phyloP scores from a whole-genome alignment of 129 eudicot genomes.

The Flaveria robusta region DNA sequence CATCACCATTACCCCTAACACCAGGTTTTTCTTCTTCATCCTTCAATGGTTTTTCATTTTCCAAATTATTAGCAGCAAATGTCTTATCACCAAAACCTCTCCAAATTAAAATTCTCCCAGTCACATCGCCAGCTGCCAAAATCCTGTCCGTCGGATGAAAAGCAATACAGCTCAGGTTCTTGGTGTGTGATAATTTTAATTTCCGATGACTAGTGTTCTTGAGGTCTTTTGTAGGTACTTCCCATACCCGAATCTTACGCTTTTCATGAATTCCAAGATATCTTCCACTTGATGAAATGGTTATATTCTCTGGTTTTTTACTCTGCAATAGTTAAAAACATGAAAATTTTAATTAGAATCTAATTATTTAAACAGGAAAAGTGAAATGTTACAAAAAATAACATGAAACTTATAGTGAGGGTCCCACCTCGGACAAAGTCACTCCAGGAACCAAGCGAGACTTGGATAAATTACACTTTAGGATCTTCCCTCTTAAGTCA shows the following conservation, averaged over 20 bases:
- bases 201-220: conserved; percentile 45
- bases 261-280: conserved; percentile 65
- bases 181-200: conserved; percentile 73
- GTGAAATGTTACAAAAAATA: no score
- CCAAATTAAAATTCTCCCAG: conserved; percentile 93
- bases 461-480: conserved; percentile 70
- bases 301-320: conserved; percentile 49
- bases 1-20: conserved; percentile 75
- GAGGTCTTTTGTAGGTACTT: conserved; percentile 68
- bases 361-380: not conserved
- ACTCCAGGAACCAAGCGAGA: conserved; percentile 60
- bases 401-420: conserved; percentile 1
- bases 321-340: conserved; percentile 44
- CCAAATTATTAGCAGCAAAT: conserved; percentile 38
- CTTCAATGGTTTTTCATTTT: conserved; percentile 33
- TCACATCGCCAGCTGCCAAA: conserved; percentile 91
- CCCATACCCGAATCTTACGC: conserved; percentile 77
- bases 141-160: conserved; percentile 85
- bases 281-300: conserved; percentile 59
- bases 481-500: conserved; percentile 42
- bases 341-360: not conserved
- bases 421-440: conserved; percentile 64
- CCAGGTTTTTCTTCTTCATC: conserved; percentile 79
- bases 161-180: conserved; percentile 58
- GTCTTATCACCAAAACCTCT: conserved; percentile 69